These are phyloP conservation scores for Penicillium sp. DNA, from an alignment of 2,329 filamentous ascomycete genomes.

Conservation along the genomic window DNA sequence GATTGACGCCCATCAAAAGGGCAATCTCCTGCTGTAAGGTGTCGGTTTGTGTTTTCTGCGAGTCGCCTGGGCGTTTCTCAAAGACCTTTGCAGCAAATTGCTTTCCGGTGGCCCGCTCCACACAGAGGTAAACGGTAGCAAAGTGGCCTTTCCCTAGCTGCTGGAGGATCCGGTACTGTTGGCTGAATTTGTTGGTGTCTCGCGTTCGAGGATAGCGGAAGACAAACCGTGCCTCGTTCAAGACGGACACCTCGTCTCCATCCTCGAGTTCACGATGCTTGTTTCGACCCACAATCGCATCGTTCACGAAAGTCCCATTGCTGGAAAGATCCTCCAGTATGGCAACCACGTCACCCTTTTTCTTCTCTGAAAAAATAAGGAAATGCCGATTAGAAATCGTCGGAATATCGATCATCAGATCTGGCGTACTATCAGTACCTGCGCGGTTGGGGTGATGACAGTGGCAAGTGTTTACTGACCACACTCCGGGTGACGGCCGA, in stretches of 20 bases:
- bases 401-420: slow-evolving; percentile 69
- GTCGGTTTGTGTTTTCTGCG: slow-evolving; percentile 77
- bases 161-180: slow-evolving; percentile 79
- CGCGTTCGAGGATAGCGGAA: slow-evolving; percentile 81
- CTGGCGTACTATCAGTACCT: slow-evolving; percentile 37
- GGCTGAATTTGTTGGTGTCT: slow-evolving; percentile 70
- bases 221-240: slow-evolving; percentile 79
- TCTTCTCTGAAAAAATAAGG: slow-evolving; percentile 54
- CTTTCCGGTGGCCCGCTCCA: slow-evolving; percentile 76
- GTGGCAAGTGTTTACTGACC: slow-evolving; percentile 53
- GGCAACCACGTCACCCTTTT: slow-evolving; percentile 57
- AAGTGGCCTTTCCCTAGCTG: slow-evolving; percentile 94
- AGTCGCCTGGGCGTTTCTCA: slow-evolving; percentile 74
- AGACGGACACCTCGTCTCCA: slow-evolving; percentile 82
- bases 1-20: slow-evolving; percentile 93
- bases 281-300: slow-evolving; percentile 84
- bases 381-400: slow-evolving; percentile 77
- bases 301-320: slow-evolving; percentile 96
- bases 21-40: slow-evolving; percentile 92
- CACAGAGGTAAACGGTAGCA: slow-evolving; percentile 84
- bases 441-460: not conserved
- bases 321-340: slow-evolving; percentile 89
- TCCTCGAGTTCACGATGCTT: slow-evolving; percentile 83
- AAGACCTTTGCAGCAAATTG: slow-evolving; percentile 94
- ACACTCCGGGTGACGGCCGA: slow-evolving; percentile 90